Base-by-base conservation (phyloP, 306 rosid genomes). In the Fragaria iinumae region DNA sequence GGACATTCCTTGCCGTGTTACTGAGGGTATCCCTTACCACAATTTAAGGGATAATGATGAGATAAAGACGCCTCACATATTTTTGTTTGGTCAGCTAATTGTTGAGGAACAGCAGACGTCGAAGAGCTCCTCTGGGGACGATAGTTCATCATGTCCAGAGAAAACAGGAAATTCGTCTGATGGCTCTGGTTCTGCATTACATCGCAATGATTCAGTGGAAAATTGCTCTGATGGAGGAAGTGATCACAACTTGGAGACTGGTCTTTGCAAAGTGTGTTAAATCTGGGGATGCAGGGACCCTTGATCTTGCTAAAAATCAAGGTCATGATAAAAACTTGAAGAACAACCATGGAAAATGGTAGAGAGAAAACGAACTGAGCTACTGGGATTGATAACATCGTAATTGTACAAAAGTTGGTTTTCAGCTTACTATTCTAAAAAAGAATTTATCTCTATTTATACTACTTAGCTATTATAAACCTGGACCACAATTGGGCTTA, bases 61-160 rank as follows among this genome's bases (percentile, higher is more conserved):
- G 77, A 87, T 74, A 56, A 87, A 87, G 86, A 60, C 85, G 12
- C 93, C 89, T 38, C 90, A 91, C 55, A 89, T 96, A 49, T 68
- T 96, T 48, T 86, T 96, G 82, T 96, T 96, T 69, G 99, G 99
- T 34, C 90, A 91, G 79, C 79, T 90, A 62, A 96, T 96, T 71
- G 84, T 72, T 2, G 84, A 89, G 7, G 90, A 89, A 63, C 89
- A 87, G 74, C 88, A 85, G 70, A 67, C 39, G 47, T 89, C 93
- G 2, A 92, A 85, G 77, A 88, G 83, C 67, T 75, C 67, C 69
- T 85, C 93, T 10, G 78, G 79, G 25, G 90, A 84, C 41, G 87
- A 89, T 78, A 87, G 89, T 77, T 83, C 69, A 29, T 89, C 93
- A 8, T 90, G 86, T 64, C 87, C 80, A 44, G 87, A 71, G 47